Evolutionary conservation across 2,329 filamentous ascomycete genomes (phyloP).

Genomic region (Cytospora chrysosperma): DNA sequence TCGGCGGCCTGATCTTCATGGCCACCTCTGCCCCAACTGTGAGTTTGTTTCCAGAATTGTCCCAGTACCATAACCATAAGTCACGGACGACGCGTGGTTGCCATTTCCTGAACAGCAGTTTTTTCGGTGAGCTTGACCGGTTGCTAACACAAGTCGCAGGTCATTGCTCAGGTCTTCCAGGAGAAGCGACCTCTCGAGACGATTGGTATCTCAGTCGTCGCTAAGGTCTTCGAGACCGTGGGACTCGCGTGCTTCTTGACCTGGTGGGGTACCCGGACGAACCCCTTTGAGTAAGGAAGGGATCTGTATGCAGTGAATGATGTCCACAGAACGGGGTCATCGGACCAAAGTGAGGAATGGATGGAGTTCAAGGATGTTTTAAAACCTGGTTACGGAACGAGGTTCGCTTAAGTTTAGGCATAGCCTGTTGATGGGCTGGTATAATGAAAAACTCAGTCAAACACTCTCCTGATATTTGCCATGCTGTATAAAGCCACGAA

Average conservation of each 20-base stretch:
- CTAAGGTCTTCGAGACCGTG: constrained; percentile 88
- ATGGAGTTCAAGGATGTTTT: not conserved
- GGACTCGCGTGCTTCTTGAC: constrained; percentile 89
- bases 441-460: not conserved
- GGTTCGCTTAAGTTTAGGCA: not conserved
- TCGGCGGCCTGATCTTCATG: constrained; percentile 87
- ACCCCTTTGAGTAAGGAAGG: constrained; percentile 78
- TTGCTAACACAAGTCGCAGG: constrained; percentile 47
- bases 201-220: constrained; percentile 78
- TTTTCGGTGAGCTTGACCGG: not conserved
- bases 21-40: constrained; percentile 86
- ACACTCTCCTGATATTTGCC: not conserved
- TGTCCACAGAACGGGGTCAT: not conserved
- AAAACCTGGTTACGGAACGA: not conserved
- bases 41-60: too few species aligned
- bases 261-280: constrained; percentile 96
- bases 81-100: too few species aligned
- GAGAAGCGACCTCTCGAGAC: constrained; percentile 93
- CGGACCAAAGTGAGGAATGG: not conserved
- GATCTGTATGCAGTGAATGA: constrained; percentile 14
- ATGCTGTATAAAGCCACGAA: not conserved
- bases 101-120: not conserved
- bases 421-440: not conserved
- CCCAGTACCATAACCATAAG: not conserved
- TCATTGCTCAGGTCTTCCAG: constrained; percentile 80